phyloP scores from a whole-genome alignment of 441 rosid genomes.

The Brassica hybrid region DNA sequence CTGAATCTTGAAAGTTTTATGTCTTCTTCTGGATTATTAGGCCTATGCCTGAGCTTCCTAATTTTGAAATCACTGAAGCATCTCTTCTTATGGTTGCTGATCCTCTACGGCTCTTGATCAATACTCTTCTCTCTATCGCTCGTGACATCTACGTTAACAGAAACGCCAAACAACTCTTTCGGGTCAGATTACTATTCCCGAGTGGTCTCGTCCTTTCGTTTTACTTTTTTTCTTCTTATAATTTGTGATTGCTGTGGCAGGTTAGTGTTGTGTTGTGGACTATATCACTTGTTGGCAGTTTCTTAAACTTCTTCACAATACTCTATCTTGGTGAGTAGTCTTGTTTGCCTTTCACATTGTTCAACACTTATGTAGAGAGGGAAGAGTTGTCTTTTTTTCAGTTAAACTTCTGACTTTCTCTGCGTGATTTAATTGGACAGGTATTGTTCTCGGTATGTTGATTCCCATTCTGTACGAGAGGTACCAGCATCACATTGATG shows the following conservation, averaged over 20 bases:
- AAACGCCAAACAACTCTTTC: constrained; percentile 60
- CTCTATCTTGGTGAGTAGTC: constrained; percentile 69
- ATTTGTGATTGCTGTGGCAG: constrained; percentile 47
- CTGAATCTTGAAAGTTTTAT: neutral
- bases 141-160: constrained; percentile 66
- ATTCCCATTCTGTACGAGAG: constrained; percentile 74
- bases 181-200: constrained; percentile 48
- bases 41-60: constrained; percentile 91
- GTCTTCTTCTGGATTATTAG: constrained; percentile 45
- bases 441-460: constrained; percentile 67
- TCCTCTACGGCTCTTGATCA: constrained; percentile 51
- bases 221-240: neutral
- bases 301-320: constrained; percentile 77
- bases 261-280: constrained; percentile 67
- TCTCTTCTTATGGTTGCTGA: constrained; percentile 54
- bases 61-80: constrained; percentile 77
- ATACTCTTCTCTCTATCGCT: constrained; percentile 55
- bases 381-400: neutral
- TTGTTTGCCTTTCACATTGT: constrained; percentile 5
- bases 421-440: too few species aligned
- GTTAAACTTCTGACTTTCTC: neutral
- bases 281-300: constrained; percentile 63
- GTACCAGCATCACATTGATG: constrained; percentile 70
- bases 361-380: neutral
- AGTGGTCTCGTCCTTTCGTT: neutral